Conservation (phyloP, 106 monocot genomes). For the Ottelia alismoides region DNA sequence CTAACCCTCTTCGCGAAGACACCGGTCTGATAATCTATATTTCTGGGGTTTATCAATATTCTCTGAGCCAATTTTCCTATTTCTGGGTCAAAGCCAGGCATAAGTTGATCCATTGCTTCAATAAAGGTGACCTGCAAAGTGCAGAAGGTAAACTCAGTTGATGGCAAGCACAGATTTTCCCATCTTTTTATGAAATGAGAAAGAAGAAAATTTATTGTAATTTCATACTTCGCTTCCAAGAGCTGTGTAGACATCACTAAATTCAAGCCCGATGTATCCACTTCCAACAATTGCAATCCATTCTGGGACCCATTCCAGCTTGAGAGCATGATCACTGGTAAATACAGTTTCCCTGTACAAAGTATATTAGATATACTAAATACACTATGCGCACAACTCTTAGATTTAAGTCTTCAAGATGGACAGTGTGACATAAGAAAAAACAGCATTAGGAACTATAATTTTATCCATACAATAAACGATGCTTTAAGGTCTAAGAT, state of each 20-base stretch:
- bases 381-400: too few relatives aligned
- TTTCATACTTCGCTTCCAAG: slow-evolving; percentile 97
- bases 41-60: slow-evolving; percentile 85
- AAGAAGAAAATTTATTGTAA: too few relatives aligned
- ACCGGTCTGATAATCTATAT: slow-evolving; percentile 83
- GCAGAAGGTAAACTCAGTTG: too few relatives aligned
- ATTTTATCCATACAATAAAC: too few relatives aligned
- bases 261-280: slow-evolving; percentile 99
- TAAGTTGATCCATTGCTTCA: slow-evolving; percentile 96
- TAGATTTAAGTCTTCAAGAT: too few relatives aligned
- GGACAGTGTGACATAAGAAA: too few relatives aligned
- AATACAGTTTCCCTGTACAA: slow-evolving; percentile 88
- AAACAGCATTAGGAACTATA: too few relatives aligned
- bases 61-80: slow-evolving; percentile 97
- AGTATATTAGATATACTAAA: too few relatives aligned
- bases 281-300: slow-evolving; percentile 98
- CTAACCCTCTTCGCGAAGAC: slow-evolving; percentile 99
- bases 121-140: slow-evolving; percentile 91
- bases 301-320: slow-evolving; percentile 93
- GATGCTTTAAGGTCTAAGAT: too few relatives aligned
- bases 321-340: slow-evolving; percentile 99
- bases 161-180: too few relatives aligned
- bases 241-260: slow-evolving; percentile 98
- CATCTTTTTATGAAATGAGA: too few relatives aligned
- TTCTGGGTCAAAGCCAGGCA: slow-evolving; percentile 99